phyloP scores from a whole-genome alignment of 257 asterid species.

The Salvia splendens region DNA sequence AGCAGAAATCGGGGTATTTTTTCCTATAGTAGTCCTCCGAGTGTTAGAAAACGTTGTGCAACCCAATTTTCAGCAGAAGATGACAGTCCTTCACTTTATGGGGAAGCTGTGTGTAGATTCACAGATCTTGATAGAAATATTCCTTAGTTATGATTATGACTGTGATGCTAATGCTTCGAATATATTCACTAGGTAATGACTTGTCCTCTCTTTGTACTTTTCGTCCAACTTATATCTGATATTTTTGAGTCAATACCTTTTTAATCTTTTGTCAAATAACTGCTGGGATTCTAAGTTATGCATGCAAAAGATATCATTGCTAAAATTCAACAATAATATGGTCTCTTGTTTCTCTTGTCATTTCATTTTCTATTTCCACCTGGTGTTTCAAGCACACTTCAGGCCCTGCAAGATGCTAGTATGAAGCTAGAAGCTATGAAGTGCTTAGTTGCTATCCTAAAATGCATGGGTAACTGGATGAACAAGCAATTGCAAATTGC shows the following conservation, averaged over 20 bases:
- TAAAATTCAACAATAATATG: constrained; percentile 18
- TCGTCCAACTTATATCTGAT: constrained; percentile 19
- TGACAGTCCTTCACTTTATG: constrained; percentile 94
- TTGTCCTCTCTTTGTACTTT: constrained; percentile 25
- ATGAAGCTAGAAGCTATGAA: constrained; percentile 96
- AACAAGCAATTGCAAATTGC: constrained; percentile 90
- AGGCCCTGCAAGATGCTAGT: constrained; percentile 79
- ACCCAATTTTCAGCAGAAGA: constrained; percentile 97
- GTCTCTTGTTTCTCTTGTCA: constrained; percentile 22
- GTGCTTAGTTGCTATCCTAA: constrained; percentile 84
- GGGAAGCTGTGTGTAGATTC: constrained; percentile 91
- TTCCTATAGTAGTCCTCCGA: constrained; percentile 96
- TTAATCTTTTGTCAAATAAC: constrained; percentile 22
- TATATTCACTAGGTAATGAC: constrained; percentile 87
- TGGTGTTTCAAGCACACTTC: constrained; percentile 74
- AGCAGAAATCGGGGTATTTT: constrained; percentile 98
- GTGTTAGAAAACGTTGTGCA: constrained; percentile 92
- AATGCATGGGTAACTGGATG: constrained; percentile 99
- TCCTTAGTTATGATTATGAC: constrained; percentile 73
- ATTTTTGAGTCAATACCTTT: constrained; percentile 24
- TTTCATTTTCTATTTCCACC: constrained; percentile 51
- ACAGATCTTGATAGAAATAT: constrained; percentile 94
- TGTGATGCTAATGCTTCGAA: constrained; percentile 99
- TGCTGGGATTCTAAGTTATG: constrained; percentile 13
- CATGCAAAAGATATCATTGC: constrained; percentile 10